phyloP scores from a whole-genome alignment of 345 rosid species.

The Rhodamnia argentea region DNA sequence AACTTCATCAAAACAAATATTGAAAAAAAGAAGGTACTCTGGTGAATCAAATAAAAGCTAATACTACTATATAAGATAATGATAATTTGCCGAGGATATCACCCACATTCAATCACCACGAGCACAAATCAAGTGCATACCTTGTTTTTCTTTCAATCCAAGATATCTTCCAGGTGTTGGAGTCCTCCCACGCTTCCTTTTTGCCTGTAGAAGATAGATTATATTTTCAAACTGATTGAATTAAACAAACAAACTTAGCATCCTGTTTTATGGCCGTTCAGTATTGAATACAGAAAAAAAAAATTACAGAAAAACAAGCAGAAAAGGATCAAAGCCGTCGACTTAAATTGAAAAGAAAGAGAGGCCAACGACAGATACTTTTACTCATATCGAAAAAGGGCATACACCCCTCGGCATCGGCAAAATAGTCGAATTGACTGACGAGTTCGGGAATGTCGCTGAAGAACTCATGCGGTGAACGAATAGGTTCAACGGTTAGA shows the following conservation, averaged over 20 bases:
- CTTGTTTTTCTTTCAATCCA: conserved; percentile 41
- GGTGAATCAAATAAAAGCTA: neutral
- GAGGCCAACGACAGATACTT: conserved; percentile 17
- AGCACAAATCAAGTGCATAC: conserved; percentile 7
- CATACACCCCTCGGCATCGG: conserved; percentile 24
- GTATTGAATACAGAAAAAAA: neutral
- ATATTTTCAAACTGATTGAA: neutral
- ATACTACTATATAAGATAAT: neutral
- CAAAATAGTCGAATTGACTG: conserved; percentile 31
- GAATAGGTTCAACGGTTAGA: conserved; percentile 46
- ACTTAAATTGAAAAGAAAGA: conserved; percentile 9
- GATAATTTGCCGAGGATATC: neutral
- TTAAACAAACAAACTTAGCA: neutral
- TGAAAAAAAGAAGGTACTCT: neutral
- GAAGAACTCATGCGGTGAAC: conserved; percentile 42
- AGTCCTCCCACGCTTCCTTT: conserved; percentile 52
- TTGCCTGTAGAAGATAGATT: conserved; percentile 31
- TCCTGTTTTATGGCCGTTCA: neutral
- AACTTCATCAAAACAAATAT: neutral
- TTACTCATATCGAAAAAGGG: conserved; percentile 27
- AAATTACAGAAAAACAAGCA: neutral
- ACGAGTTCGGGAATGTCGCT: conserved; percentile 13
- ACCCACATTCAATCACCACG: neutral
- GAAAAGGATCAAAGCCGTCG: neutral
- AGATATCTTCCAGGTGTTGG: conserved; percentile 61